Percentiles rank a stretch among this genome's conserved stretches.
phyloP scores from a whole-genome alignment of 345 rosid species.

The Iberis pinnata region DNA sequence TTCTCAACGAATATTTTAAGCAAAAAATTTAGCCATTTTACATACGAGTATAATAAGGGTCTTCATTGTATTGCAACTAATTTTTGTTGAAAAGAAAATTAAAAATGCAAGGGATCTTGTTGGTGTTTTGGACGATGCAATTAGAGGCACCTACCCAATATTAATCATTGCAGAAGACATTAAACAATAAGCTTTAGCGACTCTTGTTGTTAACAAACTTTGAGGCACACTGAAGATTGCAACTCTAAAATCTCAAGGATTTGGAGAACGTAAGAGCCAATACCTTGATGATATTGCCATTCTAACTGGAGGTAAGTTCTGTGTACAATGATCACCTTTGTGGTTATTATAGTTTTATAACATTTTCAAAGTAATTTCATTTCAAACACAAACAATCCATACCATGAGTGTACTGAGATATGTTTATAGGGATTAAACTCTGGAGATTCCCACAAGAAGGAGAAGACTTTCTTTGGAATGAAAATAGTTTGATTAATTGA shows the following conservation, averaged over 20 bases:
- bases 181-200: conserved; percentile 94
- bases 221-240: conserved; percentile 92
- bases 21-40: too few relatives aligned
- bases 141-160: conserved; percentile 67
- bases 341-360: neutral
- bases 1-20: too few relatives aligned
- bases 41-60: neutral
- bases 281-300: conserved; percentile 97
- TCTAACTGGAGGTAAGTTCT: conserved; percentile 57
- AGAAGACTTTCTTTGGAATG: too few relatives aligned
- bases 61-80: conserved; percentile 48
- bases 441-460: too few relatives aligned
- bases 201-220: conserved; percentile 92
- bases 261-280: conserved; percentile 93
- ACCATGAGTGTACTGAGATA: too few relatives aligned
- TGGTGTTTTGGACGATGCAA: conserved; percentile 80
- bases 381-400: too few relatives aligned
- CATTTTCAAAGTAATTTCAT: too few relatives aligned
- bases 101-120: conserved; percentile 94
- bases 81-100: conserved; percentile 93
- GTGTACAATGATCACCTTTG: too few relatives aligned
- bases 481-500: too few relatives aligned
- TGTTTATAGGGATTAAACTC: too few relatives aligned
- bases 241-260: conserved; percentile 94
- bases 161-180: conserved; percentile 86